phyloP scores from a whole-genome alignment of 495 filamentous ascomycete genomes.

The Penicillium mononematosum region DNA sequence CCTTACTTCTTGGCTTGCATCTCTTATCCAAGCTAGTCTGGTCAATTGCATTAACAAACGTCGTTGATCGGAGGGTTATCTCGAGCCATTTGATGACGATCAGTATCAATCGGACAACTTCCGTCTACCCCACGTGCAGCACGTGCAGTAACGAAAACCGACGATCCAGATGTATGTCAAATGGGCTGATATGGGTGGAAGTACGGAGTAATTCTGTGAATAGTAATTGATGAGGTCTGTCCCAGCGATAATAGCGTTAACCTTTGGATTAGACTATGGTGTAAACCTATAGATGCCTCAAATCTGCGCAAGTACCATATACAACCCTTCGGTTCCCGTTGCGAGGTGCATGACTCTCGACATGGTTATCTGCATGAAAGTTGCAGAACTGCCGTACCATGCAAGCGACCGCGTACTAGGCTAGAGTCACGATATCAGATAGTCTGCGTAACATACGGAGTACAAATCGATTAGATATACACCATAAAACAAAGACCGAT shows the following conservation, averaged over 20 bases:
- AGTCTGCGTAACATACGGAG: neutral
- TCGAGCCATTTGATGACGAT: conserved; percentile 11
- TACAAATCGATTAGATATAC: neutral
- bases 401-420: neutral
- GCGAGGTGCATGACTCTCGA: neutral
- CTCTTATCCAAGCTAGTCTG: neutral
- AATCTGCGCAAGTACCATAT: neutral
- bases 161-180: neutral
- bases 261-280: neutral
- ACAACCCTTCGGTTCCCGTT: neutral
- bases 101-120: conserved; percentile 8
- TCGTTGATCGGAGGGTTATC: conserved; percentile 9
- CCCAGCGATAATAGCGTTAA: neutral
- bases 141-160: conserved; percentile 4
- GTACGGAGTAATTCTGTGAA: no score
- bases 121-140: conserved; percentile 12
- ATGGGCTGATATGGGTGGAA: neutral
- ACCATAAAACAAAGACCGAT: conserved; percentile 3
- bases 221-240: no score
- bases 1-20: neutral
- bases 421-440: neutral
- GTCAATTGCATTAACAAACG: neutral
- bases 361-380: neutral
- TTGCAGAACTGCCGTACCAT: neutral
- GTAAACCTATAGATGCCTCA: neutral